Base-by-base conservation (phyloP, 768 basidiomycete species). In the Dioszegia hungarica region DNA sequence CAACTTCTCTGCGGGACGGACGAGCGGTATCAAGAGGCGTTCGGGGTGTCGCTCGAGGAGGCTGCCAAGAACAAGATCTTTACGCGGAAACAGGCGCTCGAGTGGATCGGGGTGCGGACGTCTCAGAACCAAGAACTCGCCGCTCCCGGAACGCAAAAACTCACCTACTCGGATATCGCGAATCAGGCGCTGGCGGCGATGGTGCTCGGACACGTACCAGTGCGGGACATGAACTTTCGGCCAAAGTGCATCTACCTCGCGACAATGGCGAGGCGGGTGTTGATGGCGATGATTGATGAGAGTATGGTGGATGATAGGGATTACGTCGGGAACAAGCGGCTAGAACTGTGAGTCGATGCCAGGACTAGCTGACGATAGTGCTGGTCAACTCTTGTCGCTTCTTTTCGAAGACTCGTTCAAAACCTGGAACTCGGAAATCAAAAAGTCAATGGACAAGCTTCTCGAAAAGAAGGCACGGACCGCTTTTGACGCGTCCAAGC, bases 381-480 rank as follows among this genome's bases (percentile, higher is more conserved):
- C 95, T 44, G 95, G 95, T 34, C 95, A 98, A 73, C 82, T 99
- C 15, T 82, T 99, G 25, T 90, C 93, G 5, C 81, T 99, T 11
- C 83, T 99, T 2, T 99, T 99, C 62, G 95, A 99, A 77, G 95
- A 99, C 76, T 80, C 97, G 24, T 99, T 99, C 83, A 99, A 99
- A 77, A 95, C 91, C 0, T 98, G 92, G 79, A 97, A 97, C 72
- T 83, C 89, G 14, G 94, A 94, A 70, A 84, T 99, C 51, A 98
- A 97, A 78, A 84, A 85, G 31, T 84, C 88, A 2, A 95, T 99
- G 67, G 95, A 99, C 79, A 97, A 98, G 77, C 89, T 95, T 36
- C 81, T 99, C 36, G 94, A 95, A 73, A 98, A 98, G 76, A 87
- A 90, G 3, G 91, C 90, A 6, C 85, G 95, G 29, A 91, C 94